Conservation (phyloP, 2,329 filamentous ascomycete species). For the Madurella fahalii region DNA sequence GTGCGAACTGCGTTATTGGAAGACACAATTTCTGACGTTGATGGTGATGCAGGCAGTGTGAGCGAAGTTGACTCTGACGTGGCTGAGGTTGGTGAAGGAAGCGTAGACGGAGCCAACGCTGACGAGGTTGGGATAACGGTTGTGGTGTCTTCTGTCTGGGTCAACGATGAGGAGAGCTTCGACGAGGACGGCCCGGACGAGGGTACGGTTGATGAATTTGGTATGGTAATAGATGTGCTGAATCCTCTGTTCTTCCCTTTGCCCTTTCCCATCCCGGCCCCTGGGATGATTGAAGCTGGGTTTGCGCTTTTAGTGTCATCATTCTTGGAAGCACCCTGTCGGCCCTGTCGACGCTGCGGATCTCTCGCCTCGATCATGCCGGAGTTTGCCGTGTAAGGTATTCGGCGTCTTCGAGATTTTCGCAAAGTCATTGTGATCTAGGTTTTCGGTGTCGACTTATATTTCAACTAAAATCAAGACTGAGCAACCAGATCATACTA, state of each 20-base stretch:
- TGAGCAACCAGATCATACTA: too few species aligned
- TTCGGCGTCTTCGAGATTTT: too few species aligned
- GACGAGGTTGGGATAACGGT: background rate
- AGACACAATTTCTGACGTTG: background rate
- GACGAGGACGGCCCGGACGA: too few species aligned
- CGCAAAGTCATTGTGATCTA: too few species aligned
- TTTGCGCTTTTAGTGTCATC: too few species aligned
- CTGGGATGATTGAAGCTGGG: background rate
- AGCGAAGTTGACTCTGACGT: background rate
- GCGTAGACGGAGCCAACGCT: background rate
- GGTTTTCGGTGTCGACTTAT: too few species aligned
- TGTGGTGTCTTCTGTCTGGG: too few species aligned
- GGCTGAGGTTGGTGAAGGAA: background rate
- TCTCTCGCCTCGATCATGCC: slow-evolving; percentile 28
- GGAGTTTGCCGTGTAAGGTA: background rate
- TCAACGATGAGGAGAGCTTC: too few species aligned
- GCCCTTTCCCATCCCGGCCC: background rate
- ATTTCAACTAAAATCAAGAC: too few species aligned
- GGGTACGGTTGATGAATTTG: background rate
- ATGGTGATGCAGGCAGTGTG: background rate
- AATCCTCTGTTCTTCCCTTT: background rate
- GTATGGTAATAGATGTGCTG: background rate
- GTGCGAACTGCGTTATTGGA: background rate
- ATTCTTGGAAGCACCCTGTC: too few species aligned
- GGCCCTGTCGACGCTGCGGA: background rate